Conservation (phyloP, 768 basidiomycete species). For the Kwoniella mangroviensis region DNA sequence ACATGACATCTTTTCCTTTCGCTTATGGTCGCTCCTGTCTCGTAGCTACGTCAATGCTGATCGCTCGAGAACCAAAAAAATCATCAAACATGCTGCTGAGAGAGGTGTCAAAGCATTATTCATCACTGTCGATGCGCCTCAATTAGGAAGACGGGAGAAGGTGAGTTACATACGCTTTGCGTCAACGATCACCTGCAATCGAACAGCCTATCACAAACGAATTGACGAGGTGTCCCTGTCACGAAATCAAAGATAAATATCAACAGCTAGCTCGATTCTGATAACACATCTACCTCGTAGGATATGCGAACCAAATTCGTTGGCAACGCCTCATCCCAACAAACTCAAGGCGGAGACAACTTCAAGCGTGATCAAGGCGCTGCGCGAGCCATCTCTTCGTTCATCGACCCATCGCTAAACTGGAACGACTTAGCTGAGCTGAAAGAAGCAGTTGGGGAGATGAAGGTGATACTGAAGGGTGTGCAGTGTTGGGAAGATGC, state of each 20-base stretch:
- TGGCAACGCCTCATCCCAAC: conserved; percentile 65
- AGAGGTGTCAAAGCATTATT: conserved; percentile 91
- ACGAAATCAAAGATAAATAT: too few species aligned
- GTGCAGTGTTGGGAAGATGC: conserved; percentile 88
- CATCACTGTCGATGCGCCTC: conserved; percentile 97
- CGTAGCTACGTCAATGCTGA: conserved; percentile 91
- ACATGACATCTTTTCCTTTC: too few species aligned
- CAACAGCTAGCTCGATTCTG: too few species aligned
- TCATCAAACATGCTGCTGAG: conserved; percentile 86
- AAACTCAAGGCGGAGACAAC: conserved; percentile 57
- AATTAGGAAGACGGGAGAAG: conserved; percentile 90
- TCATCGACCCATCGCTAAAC: conserved; percentile 87
- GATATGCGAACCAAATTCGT: conserved; percentile 98
- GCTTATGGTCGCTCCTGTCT: not conserved
- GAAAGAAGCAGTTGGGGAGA: conserved; percentile 71
- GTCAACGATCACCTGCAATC: not conserved
- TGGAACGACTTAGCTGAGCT: conserved; percentile 84
- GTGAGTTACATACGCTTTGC: too few species aligned
- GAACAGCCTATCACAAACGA: too few species aligned
- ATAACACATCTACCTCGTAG: conserved; percentile 57
- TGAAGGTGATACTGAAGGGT: conserved; percentile 90
- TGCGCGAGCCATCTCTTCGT: conserved; percentile 90
- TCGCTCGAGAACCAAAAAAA: conserved; percentile 77
- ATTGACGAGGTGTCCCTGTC: too few species aligned
- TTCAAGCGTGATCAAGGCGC: conserved; percentile 88